Evolutionary conservation across 768 basidiomycete genomes (phyloP).

Genomic region (Hericium coralloides): DNA sequence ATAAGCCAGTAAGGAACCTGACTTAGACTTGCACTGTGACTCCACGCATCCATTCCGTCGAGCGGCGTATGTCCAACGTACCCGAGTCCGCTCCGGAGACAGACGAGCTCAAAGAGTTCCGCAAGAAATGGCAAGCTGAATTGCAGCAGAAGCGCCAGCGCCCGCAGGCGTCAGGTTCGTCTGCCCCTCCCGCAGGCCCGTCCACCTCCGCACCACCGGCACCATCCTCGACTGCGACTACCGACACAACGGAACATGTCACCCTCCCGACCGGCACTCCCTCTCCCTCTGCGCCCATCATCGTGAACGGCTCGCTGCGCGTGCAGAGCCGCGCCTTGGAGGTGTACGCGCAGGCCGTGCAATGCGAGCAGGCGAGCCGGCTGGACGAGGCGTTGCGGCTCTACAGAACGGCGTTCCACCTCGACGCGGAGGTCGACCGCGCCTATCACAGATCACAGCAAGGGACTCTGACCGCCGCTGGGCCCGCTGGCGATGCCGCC

Average conservation of each 20-base stretch:
- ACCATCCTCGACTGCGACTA: not conserved
- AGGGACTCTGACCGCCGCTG: slow-evolving; percentile 5
- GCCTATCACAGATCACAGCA: slow-evolving; percentile 54
- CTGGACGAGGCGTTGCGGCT: slow-evolving; percentile 67
- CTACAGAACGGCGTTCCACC: slow-evolving; percentile 75
- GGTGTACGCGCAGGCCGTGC: slow-evolving; percentile 61
- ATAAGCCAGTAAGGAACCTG: not conserved
- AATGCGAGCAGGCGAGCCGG: slow-evolving; percentile 63
- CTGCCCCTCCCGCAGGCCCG: no score
- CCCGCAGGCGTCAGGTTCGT: not conserved
- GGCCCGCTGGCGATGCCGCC: not conserved
- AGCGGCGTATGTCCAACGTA: no score
- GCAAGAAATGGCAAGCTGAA: slow-evolving; percentile 68
- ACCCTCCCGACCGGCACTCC: not conserved
- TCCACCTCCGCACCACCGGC: no score
- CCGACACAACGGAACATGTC: not conserved
- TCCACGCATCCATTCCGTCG: no score
- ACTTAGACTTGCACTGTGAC: no score
- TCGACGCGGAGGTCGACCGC: slow-evolving; percentile 69
- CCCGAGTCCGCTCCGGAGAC: slow-evolving; percentile 26
- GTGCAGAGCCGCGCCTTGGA: slow-evolving; percentile 44
- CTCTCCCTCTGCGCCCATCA: not conserved
- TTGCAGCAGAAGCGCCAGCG: slow-evolving; percentile 25
- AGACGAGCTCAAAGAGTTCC: slow-evolving; percentile 58
- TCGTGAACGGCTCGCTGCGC: slow-evolving; percentile 11